Conservation (phyloP, 73 alveolate genomes). For the Paramecium caudatum region DNA sequence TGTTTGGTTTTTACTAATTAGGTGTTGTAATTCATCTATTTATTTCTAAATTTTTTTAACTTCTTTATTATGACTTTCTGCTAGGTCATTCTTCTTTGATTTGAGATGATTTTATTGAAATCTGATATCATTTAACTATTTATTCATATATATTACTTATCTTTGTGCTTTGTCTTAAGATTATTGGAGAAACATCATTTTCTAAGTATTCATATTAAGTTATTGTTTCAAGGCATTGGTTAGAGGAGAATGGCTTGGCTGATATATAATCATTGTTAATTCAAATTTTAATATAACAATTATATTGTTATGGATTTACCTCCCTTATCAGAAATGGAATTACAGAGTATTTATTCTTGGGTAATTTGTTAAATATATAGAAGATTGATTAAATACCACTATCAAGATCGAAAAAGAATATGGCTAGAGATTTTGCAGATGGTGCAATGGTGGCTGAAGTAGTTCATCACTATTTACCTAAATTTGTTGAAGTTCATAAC, state of each 20-base stretch:
- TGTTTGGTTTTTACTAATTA: neutral
- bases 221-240: too few relatives aligned
- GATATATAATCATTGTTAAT: too few relatives aligned
- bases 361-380: neutral
- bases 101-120: constrained; percentile 55
- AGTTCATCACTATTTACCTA: constrained; percentile 87
- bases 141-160: neutral
- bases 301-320: constrained; percentile 6
- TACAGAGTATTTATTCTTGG: constrained; percentile 15
- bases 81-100: constrained; percentile 1
- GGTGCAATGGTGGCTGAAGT: constrained; percentile 94
- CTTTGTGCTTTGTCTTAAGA: constrained; percentile 33
- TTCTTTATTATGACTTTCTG: neutral
- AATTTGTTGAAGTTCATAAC: constrained; percentile 90
- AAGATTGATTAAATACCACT: constrained; percentile 30
- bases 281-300: too few relatives aligned
- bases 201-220: too few relatives aligned
- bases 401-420: constrained; percentile 92
- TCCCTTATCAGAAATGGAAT: constrained; percentile 25
- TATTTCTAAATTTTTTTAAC: neutral
- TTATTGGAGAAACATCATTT: constrained; percentile 11
- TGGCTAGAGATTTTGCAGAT: constrained; percentile 98
- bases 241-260: too few relatives aligned
- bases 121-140: constrained; percentile 23
- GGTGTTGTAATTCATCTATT: constrained; percentile 18